Conservation (phyloP, 148 eudicot species). For the Amaranthus palmeri region DNA sequence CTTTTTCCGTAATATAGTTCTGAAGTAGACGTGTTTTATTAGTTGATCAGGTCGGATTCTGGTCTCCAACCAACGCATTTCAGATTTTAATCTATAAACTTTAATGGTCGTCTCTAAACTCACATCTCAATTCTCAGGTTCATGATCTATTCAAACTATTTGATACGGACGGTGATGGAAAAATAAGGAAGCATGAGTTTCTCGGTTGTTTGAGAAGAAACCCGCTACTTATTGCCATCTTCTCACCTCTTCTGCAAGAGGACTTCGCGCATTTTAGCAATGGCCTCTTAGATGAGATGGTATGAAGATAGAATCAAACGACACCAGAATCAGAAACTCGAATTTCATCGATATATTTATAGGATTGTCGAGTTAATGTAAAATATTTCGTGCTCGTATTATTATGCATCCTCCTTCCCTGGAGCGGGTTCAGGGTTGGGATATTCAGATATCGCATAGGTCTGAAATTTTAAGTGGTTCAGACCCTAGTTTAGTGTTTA, state of each 20-base stretch:
- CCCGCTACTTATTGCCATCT: constrained; percentile 30
- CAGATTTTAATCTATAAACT: too few relatives aligned
- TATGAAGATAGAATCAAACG: neutral
- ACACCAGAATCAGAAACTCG: too few relatives aligned
- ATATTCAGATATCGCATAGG: constrained; percentile 4
- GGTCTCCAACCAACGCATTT: too few relatives aligned
- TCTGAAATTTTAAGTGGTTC: constrained; percentile 21
- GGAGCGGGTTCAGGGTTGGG: constrained; percentile 6
- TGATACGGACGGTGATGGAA: constrained; percentile 29
- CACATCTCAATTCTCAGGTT: constrained; percentile 13
- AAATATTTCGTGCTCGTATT: constrained; percentile 4
- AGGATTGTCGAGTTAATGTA: neutral
- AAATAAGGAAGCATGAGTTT: constrained; percentile 26
- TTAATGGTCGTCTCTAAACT: too few relatives aligned
- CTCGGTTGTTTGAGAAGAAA: constrained; percentile 21
- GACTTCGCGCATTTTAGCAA: constrained; percentile 21
- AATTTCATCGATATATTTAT: neutral
- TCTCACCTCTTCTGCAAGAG: constrained; percentile 22
- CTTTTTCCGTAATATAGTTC: neutral
- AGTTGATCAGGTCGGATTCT: too few relatives aligned
- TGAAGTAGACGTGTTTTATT: too few relatives aligned
- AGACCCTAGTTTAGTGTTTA: constrained; percentile 19
- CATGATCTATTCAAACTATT: constrained; percentile 22
- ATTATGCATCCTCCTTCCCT: neutral
- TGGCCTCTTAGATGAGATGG: constrained; percentile 23